phyloP scores from a whole-genome alignment of 2,329 filamentous ascomycete genomes.

The Fusarium nelsonii region DNA sequence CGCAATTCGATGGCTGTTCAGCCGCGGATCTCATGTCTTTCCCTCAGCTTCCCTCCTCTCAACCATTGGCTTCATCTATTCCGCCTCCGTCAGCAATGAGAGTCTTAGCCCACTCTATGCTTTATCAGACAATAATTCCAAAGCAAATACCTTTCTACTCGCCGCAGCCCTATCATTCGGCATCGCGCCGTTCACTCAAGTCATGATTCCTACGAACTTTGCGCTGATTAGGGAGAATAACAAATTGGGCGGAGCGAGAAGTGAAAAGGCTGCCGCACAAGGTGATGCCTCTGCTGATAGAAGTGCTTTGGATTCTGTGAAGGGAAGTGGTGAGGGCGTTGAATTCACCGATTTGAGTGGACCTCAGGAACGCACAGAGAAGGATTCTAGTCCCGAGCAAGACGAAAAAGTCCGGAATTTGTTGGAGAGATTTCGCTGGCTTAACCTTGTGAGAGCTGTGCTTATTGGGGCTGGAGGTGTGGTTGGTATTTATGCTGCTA shows the following conservation, averaged over 20 bases:
- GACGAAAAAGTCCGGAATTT: background rate
- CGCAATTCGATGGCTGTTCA: background rate
- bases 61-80: background rate
- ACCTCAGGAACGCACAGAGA: background rate
- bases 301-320: slow-evolving; percentile 5
- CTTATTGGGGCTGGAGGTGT: slow-evolving; percentile 15
- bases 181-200: slow-evolving; percentile 8
- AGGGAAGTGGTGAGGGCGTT: background rate
- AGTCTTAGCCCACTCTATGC: background rate
- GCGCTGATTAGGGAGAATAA: slow-evolving; percentile 1
- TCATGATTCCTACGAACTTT: slow-evolving; percentile 21
- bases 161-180: slow-evolving; percentile 7
- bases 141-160: background rate
- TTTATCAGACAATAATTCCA: background rate
- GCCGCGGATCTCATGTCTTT: slow-evolving; percentile 4
- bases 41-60: background rate
- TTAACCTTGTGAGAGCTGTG: background rate
- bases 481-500: slow-evolving; percentile 1
- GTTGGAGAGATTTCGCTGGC: slow-evolving; percentile 13
- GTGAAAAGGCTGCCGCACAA: background rate
- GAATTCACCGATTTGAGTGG: background rate
- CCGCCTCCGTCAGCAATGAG: background rate
- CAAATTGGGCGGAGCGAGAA: background rate
- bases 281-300: background rate
- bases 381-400: background rate